Evolutionary conservation across 139 green algal species (phyloP).

Genomic region (Yamagishiella unicocca): DNA sequence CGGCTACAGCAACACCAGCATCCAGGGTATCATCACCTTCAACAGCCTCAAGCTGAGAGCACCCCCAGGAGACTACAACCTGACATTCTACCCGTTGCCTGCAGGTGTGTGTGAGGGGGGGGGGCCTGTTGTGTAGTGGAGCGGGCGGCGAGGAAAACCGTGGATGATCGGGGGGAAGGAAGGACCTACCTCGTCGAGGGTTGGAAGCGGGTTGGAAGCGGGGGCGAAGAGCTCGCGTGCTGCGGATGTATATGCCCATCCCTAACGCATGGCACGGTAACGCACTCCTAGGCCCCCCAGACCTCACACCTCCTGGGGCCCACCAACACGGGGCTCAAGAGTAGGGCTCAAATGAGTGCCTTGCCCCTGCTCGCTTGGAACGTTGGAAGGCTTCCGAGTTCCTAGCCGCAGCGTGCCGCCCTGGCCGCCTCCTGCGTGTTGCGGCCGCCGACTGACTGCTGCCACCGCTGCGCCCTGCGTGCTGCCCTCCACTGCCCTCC

Average conservation of each 20-base stretch:
- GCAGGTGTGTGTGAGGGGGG: background rate
- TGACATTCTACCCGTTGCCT: background rate
- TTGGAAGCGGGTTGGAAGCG: background rate
- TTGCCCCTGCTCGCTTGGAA: too few relatives aligned
- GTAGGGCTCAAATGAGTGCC: too few relatives aligned
- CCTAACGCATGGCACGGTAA: background rate
- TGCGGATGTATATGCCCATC: background rate
- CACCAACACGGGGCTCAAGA: too few relatives aligned
- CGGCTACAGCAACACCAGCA: background rate
- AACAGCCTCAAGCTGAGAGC: background rate
- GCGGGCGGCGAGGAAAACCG: background rate
- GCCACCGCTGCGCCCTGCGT: too few relatives aligned
- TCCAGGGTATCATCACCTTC: background rate
- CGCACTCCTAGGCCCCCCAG: too few relatives aligned
- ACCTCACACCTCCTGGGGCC: too few relatives aligned
- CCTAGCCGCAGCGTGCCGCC: too few relatives aligned
- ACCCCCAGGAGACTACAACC: conserved; percentile 1
- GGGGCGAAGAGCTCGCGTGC: background rate
- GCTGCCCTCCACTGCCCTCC: too few relatives aligned
- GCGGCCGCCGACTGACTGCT: too few relatives aligned
- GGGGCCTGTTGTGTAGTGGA: background rate
- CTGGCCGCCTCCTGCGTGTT: too few relatives aligned
- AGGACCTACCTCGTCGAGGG: background rate
- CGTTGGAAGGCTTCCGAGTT: too few relatives aligned
- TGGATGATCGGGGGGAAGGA: background rate